phyloP scores from a whole-genome alignment of 176 grass and related monocot genomes.

The maize (Zea mays) region DNA sequence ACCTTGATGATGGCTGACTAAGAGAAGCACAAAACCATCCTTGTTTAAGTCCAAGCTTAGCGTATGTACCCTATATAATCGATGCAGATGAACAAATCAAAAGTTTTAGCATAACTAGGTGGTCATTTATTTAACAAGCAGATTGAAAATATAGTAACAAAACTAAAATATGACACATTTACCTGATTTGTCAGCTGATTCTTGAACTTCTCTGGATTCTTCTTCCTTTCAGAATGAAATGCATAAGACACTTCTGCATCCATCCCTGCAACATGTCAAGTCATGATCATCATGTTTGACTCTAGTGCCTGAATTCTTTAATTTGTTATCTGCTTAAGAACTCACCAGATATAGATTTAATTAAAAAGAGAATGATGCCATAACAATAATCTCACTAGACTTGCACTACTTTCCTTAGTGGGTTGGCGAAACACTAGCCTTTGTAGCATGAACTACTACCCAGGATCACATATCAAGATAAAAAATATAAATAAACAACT shows the following conservation, averaged over 20 bases:
- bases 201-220: conserved; percentile 89
- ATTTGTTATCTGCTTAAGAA: conserved; percentile 10
- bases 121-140: conserved; percentile 19
- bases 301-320: not conserved
- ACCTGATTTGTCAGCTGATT: conserved; percentile 90
- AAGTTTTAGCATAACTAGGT: conserved; percentile 21
- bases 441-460: not conserved
- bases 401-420: not conserved
- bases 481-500: conserved; percentile 16
- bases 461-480: not conserved
- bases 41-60: conserved; percentile 82
- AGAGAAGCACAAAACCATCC: conserved; percentile 82
- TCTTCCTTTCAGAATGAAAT: conserved; percentile 91
- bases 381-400: not conserved
- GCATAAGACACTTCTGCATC: conserved; percentile 94
- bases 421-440: not conserved
- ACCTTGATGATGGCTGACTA: conserved; percentile 74
- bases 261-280: conserved; percentile 64
- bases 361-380: conserved; percentile 12
- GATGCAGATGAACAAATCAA: conserved; percentile 26
- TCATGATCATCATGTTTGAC: conserved; percentile 24
- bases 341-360: conserved; percentile 16
- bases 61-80: conserved; percentile 67
- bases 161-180: not conserved
- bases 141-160: conserved; percentile 17